Evolutionary conservation across 306 rosid genomes (phyloP).

Genomic region (Oxytropis ochrocephala): DNA sequence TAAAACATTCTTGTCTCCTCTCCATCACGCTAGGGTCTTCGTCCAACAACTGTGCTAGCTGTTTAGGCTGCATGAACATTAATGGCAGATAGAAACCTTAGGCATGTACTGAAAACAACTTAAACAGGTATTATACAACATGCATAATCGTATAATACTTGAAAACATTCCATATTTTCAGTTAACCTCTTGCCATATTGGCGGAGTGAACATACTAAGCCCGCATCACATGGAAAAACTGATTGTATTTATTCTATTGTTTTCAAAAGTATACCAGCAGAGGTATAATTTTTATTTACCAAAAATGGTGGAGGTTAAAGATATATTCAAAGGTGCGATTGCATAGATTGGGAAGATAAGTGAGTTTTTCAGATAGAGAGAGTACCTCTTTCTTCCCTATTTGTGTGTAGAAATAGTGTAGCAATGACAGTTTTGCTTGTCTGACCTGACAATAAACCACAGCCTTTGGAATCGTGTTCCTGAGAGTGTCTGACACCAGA

Average conservation of each 20-base stretch:
- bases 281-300: neutral
- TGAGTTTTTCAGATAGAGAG: neutral
- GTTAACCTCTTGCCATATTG: no score
- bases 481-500: slow-evolving; percentile 85
- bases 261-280: neutral
- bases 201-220: no score
- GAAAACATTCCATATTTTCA: no score
- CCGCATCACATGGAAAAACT: neutral
- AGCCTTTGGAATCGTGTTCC: slow-evolving; percentile 84
- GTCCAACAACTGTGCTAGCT: slow-evolving; percentile 61
- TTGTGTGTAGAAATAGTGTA: slow-evolving; percentile 66
- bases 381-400: slow-evolving; percentile 89
- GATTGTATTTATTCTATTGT: neutral
- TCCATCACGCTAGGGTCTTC: slow-evolving; percentile 97
- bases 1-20: slow-evolving; percentile 77
- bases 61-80: slow-evolving; percentile 49
- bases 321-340: slow-evolving; percentile 4
- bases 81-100: neutral
- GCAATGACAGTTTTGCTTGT: slow-evolving; percentile 80
- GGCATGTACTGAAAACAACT: neutral
- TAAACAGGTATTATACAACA: neutral
- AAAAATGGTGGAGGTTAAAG: neutral
- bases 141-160: neutral
- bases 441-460: slow-evolving; percentile 92
- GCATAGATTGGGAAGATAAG: neutral